Base-by-base conservation (phyloP, 225 moss, liverwort and hornwort species). In the Pleurozium schreberi region DNA sequence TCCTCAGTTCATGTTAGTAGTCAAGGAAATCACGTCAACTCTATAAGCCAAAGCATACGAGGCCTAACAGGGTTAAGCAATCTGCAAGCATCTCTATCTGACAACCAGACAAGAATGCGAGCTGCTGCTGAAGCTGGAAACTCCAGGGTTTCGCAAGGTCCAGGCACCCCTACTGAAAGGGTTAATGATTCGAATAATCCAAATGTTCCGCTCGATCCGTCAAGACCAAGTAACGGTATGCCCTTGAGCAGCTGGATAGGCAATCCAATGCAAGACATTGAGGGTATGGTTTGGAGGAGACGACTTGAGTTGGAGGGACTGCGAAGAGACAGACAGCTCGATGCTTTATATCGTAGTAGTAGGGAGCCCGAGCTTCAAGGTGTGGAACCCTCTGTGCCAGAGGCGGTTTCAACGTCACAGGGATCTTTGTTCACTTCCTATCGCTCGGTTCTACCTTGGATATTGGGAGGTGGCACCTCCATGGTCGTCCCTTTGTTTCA, bases 381-480 rank as follows among this genome's bases (percentile, higher is more conserved):
- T 84, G 90, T 91, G 45, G 84, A 81, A 17, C 64, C 92, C 61
- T 81, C 89, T 73, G 87, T 84, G 57, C 92, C 91, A 70, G 94
- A 80, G 14, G 71, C 86, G 23, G 82, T 82, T 75, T 47, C 90
- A 34, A 40, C 91, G 43, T 70, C 88, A 47, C 94, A 91, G 79
- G 83, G 92, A 80, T 91, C 95, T 52, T 76, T 96, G 71, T 93
- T 95, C 84, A 80, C 87, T 74, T 90, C 94, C 22, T 94, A 96
- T 88, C 95, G 96, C 78, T 95, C 95, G 36, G 87, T 97, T 63
- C 88, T 98, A 92, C 97, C 96, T 88, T 97, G 95, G 94, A 92
- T 98, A 50, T 83, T 96, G 68, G 96, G 95, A 82, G 93, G 92
- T 62, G 83, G 88, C 91, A 69, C 91, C 66, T 89, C 92, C 90